Evolutionary conservation across 2,329 filamentous ascomycete genomes (phyloP).

Genomic region (Penicillium janthinellum): DNA sequence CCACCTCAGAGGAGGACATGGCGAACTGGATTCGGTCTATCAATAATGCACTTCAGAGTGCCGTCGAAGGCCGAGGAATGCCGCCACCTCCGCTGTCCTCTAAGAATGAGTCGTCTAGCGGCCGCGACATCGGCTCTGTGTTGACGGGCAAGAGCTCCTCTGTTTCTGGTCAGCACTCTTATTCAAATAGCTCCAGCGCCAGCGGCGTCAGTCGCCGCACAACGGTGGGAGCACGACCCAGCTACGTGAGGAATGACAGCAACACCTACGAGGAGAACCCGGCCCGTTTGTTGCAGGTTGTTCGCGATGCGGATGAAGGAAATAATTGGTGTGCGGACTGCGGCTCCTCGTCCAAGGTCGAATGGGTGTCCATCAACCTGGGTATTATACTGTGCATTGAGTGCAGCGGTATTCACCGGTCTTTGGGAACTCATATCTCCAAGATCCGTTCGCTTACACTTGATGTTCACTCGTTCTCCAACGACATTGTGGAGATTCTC

Average conservation of each 20-base stretch:
- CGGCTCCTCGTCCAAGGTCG: constrained; percentile 85
- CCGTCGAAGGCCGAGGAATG: constrained; percentile 77
- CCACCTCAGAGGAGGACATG: constrained; percentile 97
- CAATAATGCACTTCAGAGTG: constrained; percentile 95
- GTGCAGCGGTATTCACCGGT: constrained; percentile 95
- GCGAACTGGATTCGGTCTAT: constrained; percentile 93
- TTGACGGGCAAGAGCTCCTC: constrained; percentile 85
- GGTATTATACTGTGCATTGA: constrained; percentile 97
- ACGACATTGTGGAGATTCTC: constrained; percentile 93
- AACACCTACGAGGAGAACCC: constrained; percentile 79
- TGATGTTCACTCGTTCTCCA: constrained; percentile 93
- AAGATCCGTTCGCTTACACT: constrained; percentile 94
- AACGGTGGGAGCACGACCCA: constrained; percentile 86
- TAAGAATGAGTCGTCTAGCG: constrained; percentile 60
- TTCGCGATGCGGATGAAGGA: constrained; percentile 87
- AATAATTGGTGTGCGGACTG: constrained; percentile 96
- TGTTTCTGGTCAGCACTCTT: constrained; percentile 57
- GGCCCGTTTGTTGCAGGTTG: constrained; percentile 79
- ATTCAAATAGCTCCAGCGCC: constrained; percentile 44
- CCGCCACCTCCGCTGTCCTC: constrained; percentile 48
- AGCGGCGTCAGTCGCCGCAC: constrained; percentile 79
- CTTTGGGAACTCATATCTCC: constrained; percentile 94
- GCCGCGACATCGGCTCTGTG: constrained; percentile 88
- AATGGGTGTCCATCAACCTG: constrained; percentile 98
- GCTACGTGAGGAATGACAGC: constrained; percentile 67